Percentiles rank a stretch among this genome's conserved stretches.
Conservation (phyloP, 1,139 yeast species). For the Saccharomyces hybrid region DNA sequence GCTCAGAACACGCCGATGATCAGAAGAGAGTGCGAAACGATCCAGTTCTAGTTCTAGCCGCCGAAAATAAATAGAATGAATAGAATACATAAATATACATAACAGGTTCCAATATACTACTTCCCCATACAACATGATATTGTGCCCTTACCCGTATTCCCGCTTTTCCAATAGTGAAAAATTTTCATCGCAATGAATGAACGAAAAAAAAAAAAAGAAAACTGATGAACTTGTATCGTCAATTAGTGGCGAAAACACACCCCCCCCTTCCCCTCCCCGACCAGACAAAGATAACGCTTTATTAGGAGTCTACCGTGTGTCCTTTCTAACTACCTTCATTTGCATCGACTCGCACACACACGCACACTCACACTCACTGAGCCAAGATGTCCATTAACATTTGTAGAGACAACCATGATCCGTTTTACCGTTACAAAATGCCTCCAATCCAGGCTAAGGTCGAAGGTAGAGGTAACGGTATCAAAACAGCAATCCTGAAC, state of each 20-base stretch:
- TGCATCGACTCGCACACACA: background rate
- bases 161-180: background rate
- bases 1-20: constrained; percentile 47
- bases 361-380: background rate
- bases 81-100: background rate
- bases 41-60: constrained; percentile 19
- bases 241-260: background rate
- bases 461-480: constrained; percentile 99
- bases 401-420: constrained; percentile 95
- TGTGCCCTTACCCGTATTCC: background rate
- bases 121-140: background rate
- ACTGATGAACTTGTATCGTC: background rate
- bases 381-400: constrained; percentile 78
- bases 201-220: background rate
- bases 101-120: too few species aligned
- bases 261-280: background rate
- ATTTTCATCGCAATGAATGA: background rate
- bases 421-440: constrained; percentile 98
- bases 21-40: constrained; percentile 28
- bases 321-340: background rate
- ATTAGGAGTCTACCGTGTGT: background rate
- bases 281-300: background rate
- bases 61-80: background rate
- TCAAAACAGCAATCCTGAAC: constrained; percentile 88
- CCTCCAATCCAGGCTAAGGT: constrained; percentile 95